These are phyloP conservation scores for Eustoma russellianum DNA, from an alignment of 257 asterid species.

Conservation along the genomic window DNA sequence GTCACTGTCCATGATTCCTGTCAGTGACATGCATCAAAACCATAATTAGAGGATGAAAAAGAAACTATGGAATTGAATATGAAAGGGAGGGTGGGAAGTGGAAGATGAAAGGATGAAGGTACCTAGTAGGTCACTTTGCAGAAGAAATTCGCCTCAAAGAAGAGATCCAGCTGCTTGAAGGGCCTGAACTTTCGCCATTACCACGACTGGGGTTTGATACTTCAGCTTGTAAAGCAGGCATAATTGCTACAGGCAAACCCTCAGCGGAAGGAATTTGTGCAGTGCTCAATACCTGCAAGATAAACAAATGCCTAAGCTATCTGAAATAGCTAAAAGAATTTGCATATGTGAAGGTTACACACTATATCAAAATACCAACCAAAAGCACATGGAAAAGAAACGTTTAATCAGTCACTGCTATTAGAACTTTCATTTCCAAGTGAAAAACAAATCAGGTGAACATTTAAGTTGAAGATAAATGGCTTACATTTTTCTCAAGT, in stretches of 20 bases:
- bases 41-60: background rate
- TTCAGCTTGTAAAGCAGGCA: slow-evolving; percentile 45
- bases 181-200: slow-evolving; percentile 54
- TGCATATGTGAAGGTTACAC: background rate
- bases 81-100: background rate
- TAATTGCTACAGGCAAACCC: slow-evolving; percentile 43
- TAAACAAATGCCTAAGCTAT: slow-evolving; percentile 6
- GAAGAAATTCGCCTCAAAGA: slow-evolving; percentile 87
- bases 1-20: too few relatives aligned
- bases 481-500: slow-evolving; percentile 63
- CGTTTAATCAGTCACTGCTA: too few relatives aligned
- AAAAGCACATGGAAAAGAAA: background rate
- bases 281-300: slow-evolving; percentile 43
- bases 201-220: slow-evolving; percentile 45
- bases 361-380: slow-evolving; percentile 1
- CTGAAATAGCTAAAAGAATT: slow-evolving; percentile 6
- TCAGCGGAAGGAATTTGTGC: slow-evolving; percentile 53
- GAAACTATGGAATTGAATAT: background rate
- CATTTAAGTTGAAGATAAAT: background rate
- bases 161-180: slow-evolving; percentile 88
- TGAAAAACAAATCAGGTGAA: background rate
- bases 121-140: slow-evolving; percentile 52
- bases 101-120: background rate
- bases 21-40: background rate
- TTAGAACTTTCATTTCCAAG: too few relatives aligned